These are phyloP conservation scores for Cercospora citrullina DNA, from an alignment of 2,329 filamentous ascomycete species.

Conservation along the genomic window DNA sequence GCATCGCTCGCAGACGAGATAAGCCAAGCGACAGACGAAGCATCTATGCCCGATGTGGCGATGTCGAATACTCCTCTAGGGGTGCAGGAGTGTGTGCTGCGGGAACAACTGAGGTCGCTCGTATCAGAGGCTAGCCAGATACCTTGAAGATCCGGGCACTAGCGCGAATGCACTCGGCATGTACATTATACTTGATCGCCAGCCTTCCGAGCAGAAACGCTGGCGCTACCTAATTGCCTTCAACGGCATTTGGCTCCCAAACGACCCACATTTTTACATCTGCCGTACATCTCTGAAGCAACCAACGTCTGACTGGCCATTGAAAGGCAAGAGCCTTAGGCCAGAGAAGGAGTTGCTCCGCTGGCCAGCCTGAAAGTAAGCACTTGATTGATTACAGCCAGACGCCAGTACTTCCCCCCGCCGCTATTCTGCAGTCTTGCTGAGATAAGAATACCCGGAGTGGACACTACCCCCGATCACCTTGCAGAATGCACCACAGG, in stretches of 20 bases:
- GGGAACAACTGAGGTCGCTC: conserved; percentile 3
- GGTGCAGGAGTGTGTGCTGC: neutral
- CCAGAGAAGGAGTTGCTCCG: neutral
- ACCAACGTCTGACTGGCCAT: neutral
- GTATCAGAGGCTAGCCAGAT: neutral
- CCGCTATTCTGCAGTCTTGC: neutral
- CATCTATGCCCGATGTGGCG: neutral
- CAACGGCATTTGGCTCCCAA: neutral
- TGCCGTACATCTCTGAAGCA: neutral
- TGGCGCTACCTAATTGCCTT: neutral
- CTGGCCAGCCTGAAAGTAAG: neutral
- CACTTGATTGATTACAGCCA: neutral
- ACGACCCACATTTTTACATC: neutral
- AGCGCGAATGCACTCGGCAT: neutral
- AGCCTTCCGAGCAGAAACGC: neutral
- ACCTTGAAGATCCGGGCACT: neutral
- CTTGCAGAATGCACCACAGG: neutral
- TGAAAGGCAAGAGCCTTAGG: neutral
- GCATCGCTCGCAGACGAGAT: neutral
- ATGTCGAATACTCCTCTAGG: neutral
- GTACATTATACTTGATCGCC: neutral
- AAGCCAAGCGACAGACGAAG: neutral
- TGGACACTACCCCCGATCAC: neutral
- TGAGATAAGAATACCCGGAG: neutral
- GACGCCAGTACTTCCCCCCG: neutral